Evolutionary conservation across 805 yeast species (phyloP), one percentile per base, ranked within the genome.

Genomic region (Yamadazyma olivae): DNA sequence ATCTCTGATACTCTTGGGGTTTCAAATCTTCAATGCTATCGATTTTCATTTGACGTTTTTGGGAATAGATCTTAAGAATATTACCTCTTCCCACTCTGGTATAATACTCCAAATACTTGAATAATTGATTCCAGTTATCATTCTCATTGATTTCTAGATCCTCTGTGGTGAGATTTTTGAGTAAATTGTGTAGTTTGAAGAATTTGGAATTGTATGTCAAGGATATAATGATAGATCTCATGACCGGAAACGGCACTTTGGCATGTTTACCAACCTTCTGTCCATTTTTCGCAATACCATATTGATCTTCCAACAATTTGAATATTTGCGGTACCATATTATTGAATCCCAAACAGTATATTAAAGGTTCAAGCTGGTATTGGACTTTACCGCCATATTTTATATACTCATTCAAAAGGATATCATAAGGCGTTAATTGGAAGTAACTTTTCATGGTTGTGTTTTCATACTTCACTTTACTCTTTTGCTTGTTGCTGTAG

Each of bases 341-440:
- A 6, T 57, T 39, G 39, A 59, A 50, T 3, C 68, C 70, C 14
- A 64, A 53, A 18, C 63, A 53, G 30, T 53, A 51, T n/a, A 67
- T 56, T 39, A 67, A 48, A 15, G 57, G 50, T 22, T 46, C 46
- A 25, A 64, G 40, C 9, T 53, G 49, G 20, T 42, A 46, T 35
- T 51, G 50, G 15, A 61, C 20, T 12, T 16, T 35, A 18, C 32
- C 26, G 17, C 38, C 30, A 13, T 24, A 27, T 5, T 29, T 27
- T 18, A 39, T n/a, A 32, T 33, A 40, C 4, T 34, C 35, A n/a
- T 32, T 29, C 21, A 41, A 33, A 5, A 41, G 16, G 6, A 24
- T 15, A 12, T 27, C 12, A 16, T 34, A 35, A 1, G 9, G 27
- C n/a, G 19, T 10, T 18, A 23, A 34, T 5, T 21, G 28, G 30